Evolutionary conservation across 78 protist species (phyloP), one percentile per base, ranked within the genome.

Genomic region (Dictyostelium citrinum): DNA sequence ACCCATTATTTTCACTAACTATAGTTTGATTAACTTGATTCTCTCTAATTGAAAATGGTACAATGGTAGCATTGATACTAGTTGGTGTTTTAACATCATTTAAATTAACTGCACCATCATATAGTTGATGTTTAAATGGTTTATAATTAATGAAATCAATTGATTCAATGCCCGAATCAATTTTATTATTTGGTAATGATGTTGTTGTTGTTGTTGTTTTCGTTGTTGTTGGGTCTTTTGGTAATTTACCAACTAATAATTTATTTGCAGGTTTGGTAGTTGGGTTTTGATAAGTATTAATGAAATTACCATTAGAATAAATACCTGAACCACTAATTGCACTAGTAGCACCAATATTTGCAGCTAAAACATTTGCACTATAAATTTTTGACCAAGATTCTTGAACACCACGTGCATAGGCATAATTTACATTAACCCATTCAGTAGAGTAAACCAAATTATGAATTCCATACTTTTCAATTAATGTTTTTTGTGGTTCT

Each of bases 381-480:
- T 58, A 67, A 17, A 82, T 0, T 24, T 35, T 45, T 31, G 90
- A 82, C 90, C 90, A 82, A n/a, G 67, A 39, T n/a, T 82, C 78
- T 68, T 82, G 90, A 24, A 82, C 45, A 43, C 45, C 49, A 60
- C 76, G 31, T 24, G 79, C 90, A 27, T 29, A 39, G 16, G 46
- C 45, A 27, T 33, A 67, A 17, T 82, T 58, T 14, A 39, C 49
- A 67, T 82, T 82, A 3, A 80, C 84, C 84, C 84, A 80, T 80
- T 80, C 74, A 6, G 90, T 68, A 2, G 90, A 60, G 31, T 27
- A 61, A 9, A 68, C 35, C 5, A 68, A 41, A 61, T 41, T 61
- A 0, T 82, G 16, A n/a, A 68, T 43, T 43, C 37, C 39, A 43
- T 68, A 43, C 77, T 82, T 60, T 68, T 82, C 29, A 61, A 82